Percentiles rank a stretch among this genome's conserved stretches.
Conservation (phyloP, 352 stramenopile genomes). For the Phytopythium aichiense region DNA sequence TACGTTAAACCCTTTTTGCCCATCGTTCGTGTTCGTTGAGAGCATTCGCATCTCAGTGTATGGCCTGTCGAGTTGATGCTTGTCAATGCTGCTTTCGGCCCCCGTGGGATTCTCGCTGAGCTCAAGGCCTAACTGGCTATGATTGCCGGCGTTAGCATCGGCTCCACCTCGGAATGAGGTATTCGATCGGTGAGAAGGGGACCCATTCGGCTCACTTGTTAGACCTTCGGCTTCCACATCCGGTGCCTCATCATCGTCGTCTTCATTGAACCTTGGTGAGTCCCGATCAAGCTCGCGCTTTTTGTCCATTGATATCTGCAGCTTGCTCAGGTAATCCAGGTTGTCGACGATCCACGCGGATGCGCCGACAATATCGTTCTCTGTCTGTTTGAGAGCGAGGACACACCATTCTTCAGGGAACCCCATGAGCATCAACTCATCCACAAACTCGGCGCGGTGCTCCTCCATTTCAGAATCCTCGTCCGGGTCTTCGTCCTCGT, state of each 20-base stretch:
- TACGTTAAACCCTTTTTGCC: background rate
- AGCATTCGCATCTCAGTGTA: background rate
- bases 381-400: constrained; percentile 86
- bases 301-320: constrained; percentile 76
- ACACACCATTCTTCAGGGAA: constrained; percentile 92
- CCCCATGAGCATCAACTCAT: constrained; percentile 91
- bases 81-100: background rate
- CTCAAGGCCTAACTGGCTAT: background rate
- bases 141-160: background rate
- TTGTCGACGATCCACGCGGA: constrained; percentile 94
- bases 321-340: constrained; percentile 86
- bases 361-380: constrained; percentile 88
- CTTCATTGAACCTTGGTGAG: constrained; percentile 44
- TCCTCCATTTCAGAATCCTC: constrained; percentile 58
- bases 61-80: background rate
- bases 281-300: constrained; percentile 38
- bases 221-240: background rate
- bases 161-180: background rate
- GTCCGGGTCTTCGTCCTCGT: constrained; percentile 40
- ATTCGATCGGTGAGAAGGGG: background rate
- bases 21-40: background rate
- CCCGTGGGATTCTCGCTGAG: background rate
- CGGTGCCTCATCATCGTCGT: constrained; percentile 47
- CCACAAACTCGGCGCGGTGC: constrained; percentile 70
- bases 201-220: background rate